Evolutionary conservation across 371 early-diverging fungal species (phyloP), one percentile per base, ranked within the genome.

Genomic region (Apophysomyces sp.): DNA sequence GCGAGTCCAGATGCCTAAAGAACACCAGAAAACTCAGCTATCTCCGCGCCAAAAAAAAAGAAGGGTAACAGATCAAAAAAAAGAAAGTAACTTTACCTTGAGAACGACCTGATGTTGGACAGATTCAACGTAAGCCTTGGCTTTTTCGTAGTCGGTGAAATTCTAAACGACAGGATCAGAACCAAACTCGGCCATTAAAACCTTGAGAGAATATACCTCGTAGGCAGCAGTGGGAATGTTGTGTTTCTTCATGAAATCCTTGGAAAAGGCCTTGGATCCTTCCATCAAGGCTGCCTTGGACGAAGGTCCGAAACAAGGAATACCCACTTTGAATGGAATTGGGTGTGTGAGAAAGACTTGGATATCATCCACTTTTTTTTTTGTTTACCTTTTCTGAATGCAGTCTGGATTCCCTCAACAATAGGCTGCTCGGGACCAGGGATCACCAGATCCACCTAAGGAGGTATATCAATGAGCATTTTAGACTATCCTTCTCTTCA

Each of bases 361-460:
- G 1, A 18, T 18, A 31, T 28, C 9, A 18, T 63, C 8, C n/a
- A 18, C 8, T 29, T 39, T 57, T n/a, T 32, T 52, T 28, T 55
- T 24, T 21, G 34, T 55, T 60, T 81, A 89, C 92, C 86, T 72
- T 91, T 93, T 71, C 86, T 90, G 83, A 96, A 96, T 16, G 78
- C 86, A 29, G 79, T 81, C 52, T 86, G 78, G 40, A 97, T 90
- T 44, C 98, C 98, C 58, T 96, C 95, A 27, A 97, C 97, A 54
- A 97, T 82, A 51, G 97, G 97, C 72, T 94, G 94, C 72, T 98
- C 98, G n/a, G 98, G 98, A 15, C 98, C 98, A 21, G 94, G 92
- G 37, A 98, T 84, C 32, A 95, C 92, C 55, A 96, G 85, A 67
- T 89, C 77, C 60, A 90, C 76, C 86, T 86, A 53, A n/a, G n/a